Conservation (phyloP, 176 grass and related monocot genomes). For the Triticum monococcum region DNA sequence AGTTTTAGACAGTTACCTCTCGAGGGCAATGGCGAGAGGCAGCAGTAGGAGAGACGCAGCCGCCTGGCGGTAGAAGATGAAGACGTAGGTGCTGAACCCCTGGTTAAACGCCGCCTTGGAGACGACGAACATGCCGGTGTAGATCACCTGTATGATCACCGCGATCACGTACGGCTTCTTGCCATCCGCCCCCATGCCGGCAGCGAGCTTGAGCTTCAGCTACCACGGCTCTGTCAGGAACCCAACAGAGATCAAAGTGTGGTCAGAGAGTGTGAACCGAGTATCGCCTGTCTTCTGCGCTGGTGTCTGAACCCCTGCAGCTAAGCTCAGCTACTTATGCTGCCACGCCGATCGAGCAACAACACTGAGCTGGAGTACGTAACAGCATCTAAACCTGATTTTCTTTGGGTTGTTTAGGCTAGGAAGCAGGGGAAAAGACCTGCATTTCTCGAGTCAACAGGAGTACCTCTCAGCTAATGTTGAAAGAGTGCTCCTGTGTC, state of each 20-base stretch:
- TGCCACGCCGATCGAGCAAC: not conserved
- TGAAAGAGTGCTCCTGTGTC: not conserved
- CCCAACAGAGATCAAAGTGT: not conserved
- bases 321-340: not conserved
- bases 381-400: not conserved
- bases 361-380: not conserved
- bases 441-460: not conserved
- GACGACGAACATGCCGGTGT: constrained; percentile 65
- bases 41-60: constrained; percentile 46
- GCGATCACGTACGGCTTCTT: constrained; percentile 64
- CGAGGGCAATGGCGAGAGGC: constrained; percentile 46
- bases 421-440: not conserved
- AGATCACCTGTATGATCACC: constrained; percentile 63
- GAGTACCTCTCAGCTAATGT: not conserved
- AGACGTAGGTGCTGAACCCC: constrained; percentile 67
- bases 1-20: not conserved
- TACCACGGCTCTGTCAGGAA: not conserved
- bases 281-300: not conserved
- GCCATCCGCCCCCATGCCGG: not conserved
- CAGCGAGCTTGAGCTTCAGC: not conserved
- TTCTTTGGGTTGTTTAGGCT: not conserved
- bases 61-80: constrained; percentile 89
- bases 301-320: not conserved
- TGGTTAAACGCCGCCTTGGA: constrained; percentile 67
- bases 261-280: not conserved